Evolutionary conservation across 2,329 filamentous ascomycete species (phyloP).

Genomic region (Alternaria arborescens): DNA sequence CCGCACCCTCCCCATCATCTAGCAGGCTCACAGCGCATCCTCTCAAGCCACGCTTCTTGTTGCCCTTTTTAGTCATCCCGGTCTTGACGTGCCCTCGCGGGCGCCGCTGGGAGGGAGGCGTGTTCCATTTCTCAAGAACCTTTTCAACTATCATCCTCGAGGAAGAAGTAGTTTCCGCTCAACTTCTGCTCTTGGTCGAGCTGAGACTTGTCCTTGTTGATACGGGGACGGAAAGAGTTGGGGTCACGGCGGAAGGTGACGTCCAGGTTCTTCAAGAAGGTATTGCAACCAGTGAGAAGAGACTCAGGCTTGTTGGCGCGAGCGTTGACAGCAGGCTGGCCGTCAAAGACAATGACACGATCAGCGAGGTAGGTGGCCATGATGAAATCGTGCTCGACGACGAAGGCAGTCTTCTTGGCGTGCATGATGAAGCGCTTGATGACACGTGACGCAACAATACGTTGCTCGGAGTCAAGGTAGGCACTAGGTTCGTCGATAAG

Average conservation of each 20-base stretch:
- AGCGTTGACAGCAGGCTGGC: constrained; percentile 85
- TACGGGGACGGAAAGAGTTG: constrained; percentile 93
- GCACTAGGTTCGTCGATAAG: constrained; percentile 87
- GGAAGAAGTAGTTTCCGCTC: constrained; percentile 95
- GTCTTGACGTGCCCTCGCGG: constrained; percentile 53
- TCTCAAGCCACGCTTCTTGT: constrained; percentile 46
- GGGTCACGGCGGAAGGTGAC: constrained; percentile 99
- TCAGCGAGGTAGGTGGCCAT: constrained; percentile 88
- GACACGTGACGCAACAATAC: constrained; percentile 95
- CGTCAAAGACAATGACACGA: constrained; percentile 98
- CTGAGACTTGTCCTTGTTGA: constrained; percentile 97
- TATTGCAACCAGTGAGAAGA: constrained; percentile 93
- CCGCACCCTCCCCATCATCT: constrained; percentile 64
- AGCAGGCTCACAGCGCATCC: constrained; percentile 46
- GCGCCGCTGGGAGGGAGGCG: constrained; percentile 44
- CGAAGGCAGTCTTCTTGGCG: constrained; percentile 98
- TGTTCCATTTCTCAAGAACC: constrained; percentile 63
- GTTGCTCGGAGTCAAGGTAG: constrained; percentile 98
- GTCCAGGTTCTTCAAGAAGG: constrained; percentile 93
- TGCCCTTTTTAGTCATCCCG: constrained; percentile 49
- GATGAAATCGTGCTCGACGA: constrained; percentile 99
- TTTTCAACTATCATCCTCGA: constrained; percentile 84
- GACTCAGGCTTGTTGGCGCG: constrained; percentile 91
- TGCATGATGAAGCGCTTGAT: constrained; percentile 99
- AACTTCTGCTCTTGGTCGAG: constrained; percentile 98